Conservation (phyloP, 768 basidiomycete species). For the Crepidotus variabilis region DNA sequence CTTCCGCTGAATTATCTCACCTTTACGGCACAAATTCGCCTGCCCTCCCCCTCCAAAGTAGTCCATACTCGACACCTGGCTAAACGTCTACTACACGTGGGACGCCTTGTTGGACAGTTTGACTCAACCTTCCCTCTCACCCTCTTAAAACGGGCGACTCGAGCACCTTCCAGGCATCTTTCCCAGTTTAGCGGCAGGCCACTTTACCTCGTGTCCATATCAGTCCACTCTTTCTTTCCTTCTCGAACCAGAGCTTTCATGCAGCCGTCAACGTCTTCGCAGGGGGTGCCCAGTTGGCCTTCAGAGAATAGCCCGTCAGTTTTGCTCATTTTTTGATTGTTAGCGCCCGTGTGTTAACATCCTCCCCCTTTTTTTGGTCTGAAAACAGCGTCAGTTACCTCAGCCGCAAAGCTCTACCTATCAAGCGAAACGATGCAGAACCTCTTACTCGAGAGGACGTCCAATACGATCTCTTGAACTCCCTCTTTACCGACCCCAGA, state of each 20-base stretch:
- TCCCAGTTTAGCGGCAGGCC: slow-evolving; percentile 22
- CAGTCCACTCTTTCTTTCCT: neutral
- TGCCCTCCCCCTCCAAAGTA: neutral
- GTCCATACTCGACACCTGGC: neutral
- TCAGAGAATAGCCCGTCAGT: neutral
- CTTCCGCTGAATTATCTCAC: neutral
- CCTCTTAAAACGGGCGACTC: slow-evolving; percentile 16
- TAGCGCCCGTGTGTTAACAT: neutral
- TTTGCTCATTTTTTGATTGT: neutral
- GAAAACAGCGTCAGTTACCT: slow-evolving; percentile 35
- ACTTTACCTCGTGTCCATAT: slow-evolving; percentile 7
- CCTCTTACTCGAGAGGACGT: slow-evolving; percentile 81
- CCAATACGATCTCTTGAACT: slow-evolving; percentile 79
- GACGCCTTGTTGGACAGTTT: slow-evolving; percentile 23
- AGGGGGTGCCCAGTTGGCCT: slow-evolving; percentile 1
- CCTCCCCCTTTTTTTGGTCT: neutral
- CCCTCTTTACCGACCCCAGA: slow-evolving; percentile 70
- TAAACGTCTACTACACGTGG: slow-evolving; percentile 27
- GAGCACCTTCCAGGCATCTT: slow-evolving; percentile 17
- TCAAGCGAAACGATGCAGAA: slow-evolving; percentile 81
- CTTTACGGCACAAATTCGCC: neutral
- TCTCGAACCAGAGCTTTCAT: neutral
- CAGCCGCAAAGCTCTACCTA: slow-evolving; percentile 69
- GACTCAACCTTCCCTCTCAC: slow-evolving; percentile 20
- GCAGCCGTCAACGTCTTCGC: neutral